A percentile compares a stretch with the other conserved stretches of the same genome.
Conservation (phyloP, 805 yeast species). For the Suhomyces tanzawaensis region DNA sequence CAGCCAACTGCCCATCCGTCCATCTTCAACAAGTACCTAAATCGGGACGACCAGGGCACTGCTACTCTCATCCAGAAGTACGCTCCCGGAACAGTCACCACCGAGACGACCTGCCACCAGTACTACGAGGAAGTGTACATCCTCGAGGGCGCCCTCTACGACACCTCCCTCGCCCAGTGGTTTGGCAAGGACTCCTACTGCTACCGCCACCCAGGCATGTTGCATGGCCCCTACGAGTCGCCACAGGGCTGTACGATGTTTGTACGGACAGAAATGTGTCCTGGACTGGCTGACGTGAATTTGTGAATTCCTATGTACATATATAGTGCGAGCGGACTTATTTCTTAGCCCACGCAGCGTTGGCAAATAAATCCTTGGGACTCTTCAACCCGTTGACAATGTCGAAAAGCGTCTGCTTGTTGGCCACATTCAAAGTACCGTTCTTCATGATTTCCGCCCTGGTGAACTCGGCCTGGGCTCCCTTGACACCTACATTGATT, state of each 20-base stretch:
- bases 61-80: not conserved
- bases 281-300: too few relatives aligned
- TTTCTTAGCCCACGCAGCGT: conserved; percentile 25
- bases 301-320: not conserved
- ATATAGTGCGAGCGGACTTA: too few relatives aligned
- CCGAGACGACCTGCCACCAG: not conserved
- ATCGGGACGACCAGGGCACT: not conserved
- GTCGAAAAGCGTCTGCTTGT: conserved; percentile 31
- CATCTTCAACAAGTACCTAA: not conserved
- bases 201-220: not conserved
- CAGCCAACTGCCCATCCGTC: too few relatives aligned
- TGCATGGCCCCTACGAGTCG: not conserved
- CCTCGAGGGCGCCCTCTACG: not conserved
- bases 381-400: conserved; percentile 28
- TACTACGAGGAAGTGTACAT: not conserved
- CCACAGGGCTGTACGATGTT: too few relatives aligned
- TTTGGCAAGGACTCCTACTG: not conserved
- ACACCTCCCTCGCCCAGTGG: not conserved
- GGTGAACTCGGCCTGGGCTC: conserved; percentile 17
- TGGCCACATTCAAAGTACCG: conserved; percentile 23
- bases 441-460: conserved; percentile 27
- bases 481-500: conserved; percentile 9
- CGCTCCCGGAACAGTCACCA: not conserved
- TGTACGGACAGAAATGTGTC: not conserved
- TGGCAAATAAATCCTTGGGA: conserved; percentile 24